Base-by-base conservation (phyloP, 1,139 yeast genomes). In the Lipomyces yarrowii region DNA sequence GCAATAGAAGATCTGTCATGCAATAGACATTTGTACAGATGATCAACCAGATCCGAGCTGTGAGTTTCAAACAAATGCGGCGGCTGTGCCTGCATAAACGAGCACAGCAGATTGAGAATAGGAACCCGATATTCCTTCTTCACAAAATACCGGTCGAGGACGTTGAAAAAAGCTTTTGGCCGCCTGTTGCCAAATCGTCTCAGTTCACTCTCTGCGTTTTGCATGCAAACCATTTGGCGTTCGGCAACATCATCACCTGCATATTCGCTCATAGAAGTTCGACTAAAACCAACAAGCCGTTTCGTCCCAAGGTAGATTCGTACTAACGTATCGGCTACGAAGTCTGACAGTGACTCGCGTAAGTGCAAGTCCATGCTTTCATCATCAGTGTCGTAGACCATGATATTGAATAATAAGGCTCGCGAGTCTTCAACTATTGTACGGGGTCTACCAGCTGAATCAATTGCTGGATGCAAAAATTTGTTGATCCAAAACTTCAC, bases 381-480 rank as follows among this genome's bases (percentile, higher is more conserved):
- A 67, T 81, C 84, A 3, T 72, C 75, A 3, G 78, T 70, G 1
- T 75, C 68, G 55, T 71, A 72, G 3, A 73, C 69, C 62, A 82
- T 72, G 10, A 84, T 76, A 1, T 76, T 75, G 21, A 73, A 66
- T 15, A 88, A 73, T 48, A 87, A 80, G 10, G 77, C 77, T 53
- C 85, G 74, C 6, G 87, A 73, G 52, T 80, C 79, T 8, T 76
- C 76, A 0, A 86, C 87, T 57, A 77, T 69, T 1, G 70, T 71
- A 54, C 76, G 72, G 56, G 71, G 71, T 59, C 76, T 81, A 1
- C 90, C 89, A 0, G 88, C 88, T 58, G 89, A 85, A 73, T 87
- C 88, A 1, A 87, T 78, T 0, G 90, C 88, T 0, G 87, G 85
- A 30, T 78, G 78, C 10, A 83, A 74, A 71, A 85, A 83, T n/a